These are phyloP conservation scores for Cladosporium sp. DNA, from an alignment of 2,329 filamentous ascomycete species.

Conservation along the genomic window DNA sequence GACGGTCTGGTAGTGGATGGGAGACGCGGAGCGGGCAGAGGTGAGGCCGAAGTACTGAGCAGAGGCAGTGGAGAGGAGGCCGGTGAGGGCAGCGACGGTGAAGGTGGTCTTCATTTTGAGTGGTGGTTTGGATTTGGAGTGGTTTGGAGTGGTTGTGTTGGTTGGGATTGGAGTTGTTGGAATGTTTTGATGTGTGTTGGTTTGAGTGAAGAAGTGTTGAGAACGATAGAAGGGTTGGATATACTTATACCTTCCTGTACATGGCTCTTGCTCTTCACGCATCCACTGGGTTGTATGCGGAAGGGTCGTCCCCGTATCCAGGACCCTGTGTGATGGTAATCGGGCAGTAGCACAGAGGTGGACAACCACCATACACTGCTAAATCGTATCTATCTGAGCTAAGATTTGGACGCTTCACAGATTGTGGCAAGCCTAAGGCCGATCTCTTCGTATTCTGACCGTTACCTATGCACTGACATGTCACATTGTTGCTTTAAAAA, in stretches of 20 bases:
- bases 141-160: background rate
- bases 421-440: constrained; percentile 2
- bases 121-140: background rate
- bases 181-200: constrained; percentile 2
- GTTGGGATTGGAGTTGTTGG: background rate
- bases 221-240: background rate
- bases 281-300: constrained; percentile 1
- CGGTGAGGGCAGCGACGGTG: constrained; percentile 21
- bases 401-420: background rate
- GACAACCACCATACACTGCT: constrained; percentile 6
- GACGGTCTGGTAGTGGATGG: constrained; percentile 32
- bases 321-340: background rate
- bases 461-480: constrained; percentile 4
- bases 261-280: background rate
- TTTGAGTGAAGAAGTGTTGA: background rate
- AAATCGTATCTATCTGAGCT: background rate
- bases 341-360: constrained; percentile 6
- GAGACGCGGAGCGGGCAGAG: constrained; percentile 29
- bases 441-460: constrained; percentile 18
- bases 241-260: constrained; percentile 14
- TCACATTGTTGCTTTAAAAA: constrained; percentile 16
- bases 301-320: background rate
- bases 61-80: constrained; percentile 23
- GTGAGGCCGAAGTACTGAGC: constrained; percentile 32
- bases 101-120: constrained; percentile 29